phyloP scores from a whole-genome alignment of 2,329 filamentous ascomycete genomes.

The Fusarium annulatum region DNA sequence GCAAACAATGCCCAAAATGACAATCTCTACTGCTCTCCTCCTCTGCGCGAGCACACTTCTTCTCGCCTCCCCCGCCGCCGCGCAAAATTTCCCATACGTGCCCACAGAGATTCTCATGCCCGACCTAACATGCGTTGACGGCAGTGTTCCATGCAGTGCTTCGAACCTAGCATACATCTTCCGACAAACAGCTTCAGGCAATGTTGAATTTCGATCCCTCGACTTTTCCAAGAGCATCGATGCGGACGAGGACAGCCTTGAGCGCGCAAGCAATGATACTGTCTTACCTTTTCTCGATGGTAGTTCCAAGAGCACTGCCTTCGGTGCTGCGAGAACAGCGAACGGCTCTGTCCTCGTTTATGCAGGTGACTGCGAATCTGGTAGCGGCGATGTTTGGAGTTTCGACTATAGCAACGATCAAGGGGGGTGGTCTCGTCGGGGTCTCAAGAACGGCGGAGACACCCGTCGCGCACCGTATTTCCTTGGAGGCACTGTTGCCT shows the following conservation, averaged over 20 bases:
- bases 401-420: conserved; percentile 54
- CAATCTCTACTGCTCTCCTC: conserved; percentile 15
- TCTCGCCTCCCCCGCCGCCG: conserved; percentile 42
- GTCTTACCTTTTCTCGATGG: conserved; percentile 70
- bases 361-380: conserved; percentile 75
- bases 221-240: conserved; percentile 71
- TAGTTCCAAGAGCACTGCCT: conserved; percentile 63
- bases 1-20: conserved; percentile 13
- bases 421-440: conserved; percentile 40
- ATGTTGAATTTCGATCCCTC: conserved; percentile 69
- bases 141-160: conserved; percentile 49
- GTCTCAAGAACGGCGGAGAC: conserved; percentile 35
- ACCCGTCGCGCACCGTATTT: conserved; percentile 57
- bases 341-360: conserved; percentile 79
- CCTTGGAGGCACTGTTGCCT: conserved; percentile 70
- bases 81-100: conserved; percentile 75
- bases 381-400: conserved; percentile 72
- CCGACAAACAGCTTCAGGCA: conserved; percentile 58
- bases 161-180: conserved; percentile 76
- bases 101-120: conserved; percentile 78
- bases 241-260: conserved; percentile 55
- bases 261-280: conserved; percentile 62
- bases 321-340: conserved; percentile 73
- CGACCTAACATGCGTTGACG: conserved; percentile 53
- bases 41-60: conserved; percentile 14